These are phyloP conservation scores for Phoma sp. DNA, from an alignment of 2,329 filamentous ascomycete genomes.

Conservation along the genomic window DNA sequence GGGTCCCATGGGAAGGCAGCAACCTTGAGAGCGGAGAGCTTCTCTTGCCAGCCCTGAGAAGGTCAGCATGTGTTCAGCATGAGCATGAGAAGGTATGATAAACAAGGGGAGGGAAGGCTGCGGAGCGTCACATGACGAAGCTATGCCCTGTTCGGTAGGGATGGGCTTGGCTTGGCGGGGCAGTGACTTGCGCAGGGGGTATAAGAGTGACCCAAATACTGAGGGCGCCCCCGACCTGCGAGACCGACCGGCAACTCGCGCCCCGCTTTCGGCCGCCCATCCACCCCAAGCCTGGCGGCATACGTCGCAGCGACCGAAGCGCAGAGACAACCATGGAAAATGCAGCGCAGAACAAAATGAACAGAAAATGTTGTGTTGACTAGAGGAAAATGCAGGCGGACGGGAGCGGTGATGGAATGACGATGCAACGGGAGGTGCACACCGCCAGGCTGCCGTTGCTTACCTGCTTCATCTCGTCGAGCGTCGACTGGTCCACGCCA, in stretches of 20 bases:
- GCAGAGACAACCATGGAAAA: slow-evolving; percentile 25
- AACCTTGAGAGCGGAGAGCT: slow-evolving; percentile 82
- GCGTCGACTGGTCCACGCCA: slow-evolving; percentile 84
- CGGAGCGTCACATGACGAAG: slow-evolving; percentile 42
- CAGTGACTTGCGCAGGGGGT: slow-evolving; percentile 50
- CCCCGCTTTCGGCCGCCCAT: slow-evolving; percentile 53
- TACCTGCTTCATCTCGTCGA: slow-evolving; percentile 89
- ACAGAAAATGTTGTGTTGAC: neutral
- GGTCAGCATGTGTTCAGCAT: slow-evolving; percentile 26
- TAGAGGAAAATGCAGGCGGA: slow-evolving; percentile 9
- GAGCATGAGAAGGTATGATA: neutral
- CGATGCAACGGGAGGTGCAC: slow-evolving; percentile 25
- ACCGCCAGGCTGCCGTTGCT: slow-evolving; percentile 52
- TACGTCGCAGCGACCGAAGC: slow-evolving; percentile 27
- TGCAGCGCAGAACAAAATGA: slow-evolving; percentile 12
- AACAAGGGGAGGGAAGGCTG: slow-evolving; percentile 13
- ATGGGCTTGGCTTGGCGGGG: slow-evolving; percentile 46
- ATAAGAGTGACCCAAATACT: slow-evolving; percentile 59
- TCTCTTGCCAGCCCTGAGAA: slow-evolving; percentile 87
- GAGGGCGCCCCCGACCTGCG: slow-evolving; percentile 49
- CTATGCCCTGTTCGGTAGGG: slow-evolving; percentile 46
- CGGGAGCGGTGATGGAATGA: slow-evolving; percentile 11
- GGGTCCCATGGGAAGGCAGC: slow-evolving; percentile 97
- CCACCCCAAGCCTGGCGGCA: slow-evolving; percentile 35
- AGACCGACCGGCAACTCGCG: slow-evolving; percentile 48